phyloP scores from a whole-genome alignment of 257 asterid genomes.

The Scutellaria baicalensis region DNA sequence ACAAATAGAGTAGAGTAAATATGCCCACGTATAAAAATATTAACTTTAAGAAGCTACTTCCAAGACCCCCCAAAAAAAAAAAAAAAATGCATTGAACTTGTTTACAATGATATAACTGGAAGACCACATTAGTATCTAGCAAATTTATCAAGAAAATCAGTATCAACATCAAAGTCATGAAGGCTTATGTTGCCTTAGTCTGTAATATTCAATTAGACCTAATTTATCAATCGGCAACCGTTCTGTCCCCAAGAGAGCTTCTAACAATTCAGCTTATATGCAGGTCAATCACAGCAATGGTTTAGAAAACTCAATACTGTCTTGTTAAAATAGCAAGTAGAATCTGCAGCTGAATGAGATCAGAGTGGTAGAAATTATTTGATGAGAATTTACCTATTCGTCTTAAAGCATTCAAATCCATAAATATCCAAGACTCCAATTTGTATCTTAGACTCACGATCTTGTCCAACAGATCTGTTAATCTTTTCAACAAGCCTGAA shows the following conservation, averaged over 20 bases:
- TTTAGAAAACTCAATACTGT: neutral
- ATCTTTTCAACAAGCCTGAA: constrained; percentile 97
- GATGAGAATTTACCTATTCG: constrained; percentile 56
- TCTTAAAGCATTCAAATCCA: constrained; percentile 96
- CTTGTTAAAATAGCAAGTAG: neutral
- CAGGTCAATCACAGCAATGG: constrained; percentile 4
- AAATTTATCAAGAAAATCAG: neutral
- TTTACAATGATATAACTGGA: neutral
- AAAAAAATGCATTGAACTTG: neutral
- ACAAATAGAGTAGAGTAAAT: neutral
- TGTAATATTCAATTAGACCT: neutral
- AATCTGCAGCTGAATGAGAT: neutral
- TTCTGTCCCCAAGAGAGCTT: neutral
- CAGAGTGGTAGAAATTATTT: neutral
- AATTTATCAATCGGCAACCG: neutral
- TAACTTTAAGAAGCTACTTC: neutral
- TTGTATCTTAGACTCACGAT: constrained; percentile 72
- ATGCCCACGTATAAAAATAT: neutral
- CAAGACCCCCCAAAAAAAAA: neutral
- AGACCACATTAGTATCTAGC: neutral
- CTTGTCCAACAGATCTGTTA: constrained; percentile 97
- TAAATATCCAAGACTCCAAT: constrained; percentile 96
- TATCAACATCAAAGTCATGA: neutral
- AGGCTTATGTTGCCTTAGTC: neutral
- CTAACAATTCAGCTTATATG: neutral